Evolutionary conservation across 768 basidiomycete species (phyloP).

Genomic region (Lactifluus rugatus): DNA sequence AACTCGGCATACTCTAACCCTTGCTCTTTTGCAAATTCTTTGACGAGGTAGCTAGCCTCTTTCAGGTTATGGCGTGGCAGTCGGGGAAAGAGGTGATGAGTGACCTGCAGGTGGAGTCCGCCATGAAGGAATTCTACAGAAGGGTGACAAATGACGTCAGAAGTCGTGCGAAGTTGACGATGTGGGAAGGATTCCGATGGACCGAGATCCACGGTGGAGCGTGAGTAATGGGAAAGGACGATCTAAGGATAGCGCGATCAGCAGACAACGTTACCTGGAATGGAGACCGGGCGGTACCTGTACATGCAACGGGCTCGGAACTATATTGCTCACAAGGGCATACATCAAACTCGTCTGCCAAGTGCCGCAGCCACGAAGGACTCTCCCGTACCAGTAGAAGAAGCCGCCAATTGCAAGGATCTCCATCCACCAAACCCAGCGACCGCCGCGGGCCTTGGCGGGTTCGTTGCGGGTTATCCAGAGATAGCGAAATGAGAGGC

Average conservation of each 20-base stretch:
- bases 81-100: constrained; percentile 94
- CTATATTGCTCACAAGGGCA: constrained; percentile 74
- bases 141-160: constrained; percentile 83
- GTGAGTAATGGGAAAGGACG: constrained; percentile 94
- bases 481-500: constrained; percentile 72
- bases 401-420: constrained; percentile 68
- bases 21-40: constrained; percentile 78
- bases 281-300: constrained; percentile 47
- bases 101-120: constrained; percentile 95
- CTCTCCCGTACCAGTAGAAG: constrained; percentile 76
- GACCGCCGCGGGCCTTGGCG: constrained; percentile 53
- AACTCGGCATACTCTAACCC: constrained; percentile 86
- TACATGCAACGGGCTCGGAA: constrained; percentile 86
- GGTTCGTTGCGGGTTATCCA: constrained; percentile 55
- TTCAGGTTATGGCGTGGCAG: constrained; percentile 89
- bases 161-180: constrained; percentile 94
- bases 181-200: constrained; percentile 86
- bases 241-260: constrained; percentile 42
- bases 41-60: constrained; percentile 73
- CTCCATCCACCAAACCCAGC: constrained; percentile 76
- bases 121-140: constrained; percentile 87
- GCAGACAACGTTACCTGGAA: neutral
- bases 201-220: constrained; percentile 87
- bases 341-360: constrained; percentile 65
- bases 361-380: constrained; percentile 61